These are phyloP conservation scores for Cylindrodendrum hubeiense DNA, from an alignment of 2,329 filamentous ascomycete genomes.

Conservation along the genomic window DNA sequence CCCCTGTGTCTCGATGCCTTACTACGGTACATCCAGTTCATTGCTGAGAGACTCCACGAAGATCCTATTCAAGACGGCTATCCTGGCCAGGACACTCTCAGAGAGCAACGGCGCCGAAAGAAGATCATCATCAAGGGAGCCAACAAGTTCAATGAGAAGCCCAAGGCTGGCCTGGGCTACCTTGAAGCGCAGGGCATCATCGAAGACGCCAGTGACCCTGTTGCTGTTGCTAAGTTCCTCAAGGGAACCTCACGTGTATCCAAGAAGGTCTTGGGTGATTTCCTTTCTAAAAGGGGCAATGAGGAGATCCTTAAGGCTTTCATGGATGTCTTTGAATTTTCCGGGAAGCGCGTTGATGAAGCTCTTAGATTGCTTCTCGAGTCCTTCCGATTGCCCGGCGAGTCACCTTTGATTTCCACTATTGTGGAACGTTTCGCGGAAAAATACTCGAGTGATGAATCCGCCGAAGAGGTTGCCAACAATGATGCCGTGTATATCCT, in stretches of 20 bases:
- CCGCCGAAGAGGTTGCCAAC: conserved; percentile 81
- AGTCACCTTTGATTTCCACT: conserved; percentile 91
- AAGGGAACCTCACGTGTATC: conserved; percentile 89
- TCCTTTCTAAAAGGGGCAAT: conserved; percentile 90
- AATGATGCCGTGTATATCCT: conserved; percentile 91
- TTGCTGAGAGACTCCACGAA: conserved; percentile 87
- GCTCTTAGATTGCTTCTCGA: conserved; percentile 89
- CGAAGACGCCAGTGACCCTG: conserved; percentile 77
- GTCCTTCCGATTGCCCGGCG: conserved; percentile 92
- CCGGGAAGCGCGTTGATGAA: conserved; percentile 88
- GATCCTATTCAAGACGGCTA: conserved; percentile 73
- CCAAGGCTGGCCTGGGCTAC: conserved; percentile 89
- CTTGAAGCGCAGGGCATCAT: conserved; percentile 90
- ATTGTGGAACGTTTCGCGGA: conserved; percentile 91
- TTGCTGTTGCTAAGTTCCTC: conserved; percentile 86
- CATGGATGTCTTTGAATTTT: conserved; percentile 89
- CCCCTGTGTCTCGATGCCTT: conserved; percentile 94
- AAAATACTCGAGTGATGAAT: conserved; percentile 80
- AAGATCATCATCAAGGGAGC: conserved; percentile 90
- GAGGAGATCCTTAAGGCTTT: conserved; percentile 88
- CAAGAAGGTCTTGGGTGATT: conserved; percentile 92
- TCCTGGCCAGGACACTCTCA: conserved; percentile 73
- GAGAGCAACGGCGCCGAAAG: conserved; percentile 82
- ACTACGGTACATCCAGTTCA: conserved; percentile 90
- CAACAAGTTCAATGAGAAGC: conserved; percentile 94